Conservation (phyloP, 78 protist genomes). For the slime mould (Dictyostelium discoideum) region dicty_2.7 NC_007088.5:3976001-3976500, state of each 20-base stretch:
- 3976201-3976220: not conserved
- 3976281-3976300: conserved; percentile 62
- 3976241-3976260: conserved; percentile 58
- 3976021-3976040: not conserved
- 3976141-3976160: not conserved
- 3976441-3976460: not conserved
- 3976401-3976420: not conserved
- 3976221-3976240: not conserved
- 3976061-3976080: not conserved
- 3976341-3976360: conserved; percentile 13
- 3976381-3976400: no score
- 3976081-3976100: conserved; percentile 72
- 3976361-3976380: not conserved
- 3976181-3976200: not conserved
- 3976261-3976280: conserved; percentile 38
- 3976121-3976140: conserved; percentile 72
- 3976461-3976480: conserved; percentile 61
- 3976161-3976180: not conserved
- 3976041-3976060: not conserved
- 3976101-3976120: conserved; percentile 59
- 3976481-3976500: conserved; percentile 56
- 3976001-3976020: no score
- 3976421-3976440: no score
- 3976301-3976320: conserved; percentile 49
- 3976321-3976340: conserved; percentile 52